Conservation (phyloP, 768 basidiomycete species). For the Dioszegia hungarica region DNA sequence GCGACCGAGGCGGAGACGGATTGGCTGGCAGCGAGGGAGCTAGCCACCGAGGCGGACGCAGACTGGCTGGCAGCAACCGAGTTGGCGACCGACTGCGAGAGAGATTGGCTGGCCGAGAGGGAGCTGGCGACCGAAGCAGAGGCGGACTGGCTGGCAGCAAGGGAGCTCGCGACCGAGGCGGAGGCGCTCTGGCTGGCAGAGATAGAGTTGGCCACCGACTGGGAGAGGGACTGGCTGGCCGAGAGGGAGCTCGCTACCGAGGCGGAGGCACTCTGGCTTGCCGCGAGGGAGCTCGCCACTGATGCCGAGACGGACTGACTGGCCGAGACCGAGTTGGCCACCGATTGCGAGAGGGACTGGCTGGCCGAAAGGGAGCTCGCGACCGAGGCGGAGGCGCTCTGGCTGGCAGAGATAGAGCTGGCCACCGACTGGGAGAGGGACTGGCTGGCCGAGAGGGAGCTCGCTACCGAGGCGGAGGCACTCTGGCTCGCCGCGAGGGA, state of each 20-base stretch:
- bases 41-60: not conserved
- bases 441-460: not conserved
- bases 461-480: not conserved
- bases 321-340: not conserved
- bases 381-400: not conserved
- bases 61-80: not conserved
- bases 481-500: not conserved
- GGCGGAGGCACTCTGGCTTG: conserved; percentile 5
- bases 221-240: not conserved
- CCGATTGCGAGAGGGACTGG: not conserved
- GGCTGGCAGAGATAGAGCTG: not conserved
- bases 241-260: not conserved
- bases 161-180: not conserved
- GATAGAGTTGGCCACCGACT: conserved; percentile 5
- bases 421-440: not conserved
- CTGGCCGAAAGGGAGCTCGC: not conserved
- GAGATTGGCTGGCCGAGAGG: not conserved
- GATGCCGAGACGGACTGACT: not conserved
- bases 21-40: not conserved
- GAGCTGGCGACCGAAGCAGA: not conserved
- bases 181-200: conserved; percentile 12
- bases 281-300: not conserved
- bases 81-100: not conserved
- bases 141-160: not conserved
- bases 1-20: not conserved